A percentile compares a stretch with the other conserved stretches of the same genome.
These are phyloP conservation scores for Ustilaginoidea virens DNA, from an alignment of 2,329 filamentous ascomycete species.

Conservation along the genomic window DNA sequence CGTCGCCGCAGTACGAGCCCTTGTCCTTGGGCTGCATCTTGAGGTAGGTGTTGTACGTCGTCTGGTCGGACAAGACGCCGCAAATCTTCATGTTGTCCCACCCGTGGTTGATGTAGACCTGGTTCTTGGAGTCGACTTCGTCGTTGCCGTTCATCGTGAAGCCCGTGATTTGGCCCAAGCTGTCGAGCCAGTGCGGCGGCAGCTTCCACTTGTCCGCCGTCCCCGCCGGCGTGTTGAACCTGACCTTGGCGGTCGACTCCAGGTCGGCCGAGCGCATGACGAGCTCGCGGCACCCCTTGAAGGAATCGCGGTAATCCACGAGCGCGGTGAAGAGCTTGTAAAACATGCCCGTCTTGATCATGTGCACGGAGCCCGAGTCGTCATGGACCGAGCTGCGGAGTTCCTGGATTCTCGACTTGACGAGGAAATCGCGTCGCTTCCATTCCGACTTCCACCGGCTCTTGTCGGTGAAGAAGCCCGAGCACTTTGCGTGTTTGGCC, in stretches of 20 bases:
- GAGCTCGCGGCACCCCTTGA: conserved; percentile 43
- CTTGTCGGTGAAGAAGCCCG: conserved; percentile 1
- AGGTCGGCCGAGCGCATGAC: conserved; percentile 22
- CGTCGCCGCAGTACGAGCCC: not conserved
- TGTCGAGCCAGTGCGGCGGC: conserved; percentile 43
- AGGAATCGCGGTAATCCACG: conserved; percentile 39
- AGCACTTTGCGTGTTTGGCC: conserved; percentile 7
- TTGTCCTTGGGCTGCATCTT: not conserved
- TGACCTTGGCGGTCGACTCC: conserved; percentile 25
- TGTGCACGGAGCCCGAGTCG: conserved; percentile 7
- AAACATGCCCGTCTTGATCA: conserved; percentile 10
- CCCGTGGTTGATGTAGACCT: conserved; percentile 44
- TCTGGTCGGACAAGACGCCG: not conserved
- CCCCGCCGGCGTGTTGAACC: conserved; percentile 28
- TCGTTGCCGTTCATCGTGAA: conserved; percentile 46
- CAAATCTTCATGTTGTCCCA: conserved; percentile 27
- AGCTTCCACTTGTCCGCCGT: conserved; percentile 15
- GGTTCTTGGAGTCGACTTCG: conserved; percentile 33
- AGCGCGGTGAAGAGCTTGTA: conserved; percentile 52
- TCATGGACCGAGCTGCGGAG: conserved; percentile 5
- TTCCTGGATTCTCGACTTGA: conserved; percentile 39
- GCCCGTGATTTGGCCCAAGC: conserved; percentile 41
- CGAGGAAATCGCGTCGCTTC: conserved; percentile 30
- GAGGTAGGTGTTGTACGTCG: conserved; percentile 32
- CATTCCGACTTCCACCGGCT: conserved; percentile 6